These are phyloP conservation scores for Penicillium sp. DNA, from an alignment of 2,329 filamentous ascomycete genomes.

Conservation along the genomic window DNA sequence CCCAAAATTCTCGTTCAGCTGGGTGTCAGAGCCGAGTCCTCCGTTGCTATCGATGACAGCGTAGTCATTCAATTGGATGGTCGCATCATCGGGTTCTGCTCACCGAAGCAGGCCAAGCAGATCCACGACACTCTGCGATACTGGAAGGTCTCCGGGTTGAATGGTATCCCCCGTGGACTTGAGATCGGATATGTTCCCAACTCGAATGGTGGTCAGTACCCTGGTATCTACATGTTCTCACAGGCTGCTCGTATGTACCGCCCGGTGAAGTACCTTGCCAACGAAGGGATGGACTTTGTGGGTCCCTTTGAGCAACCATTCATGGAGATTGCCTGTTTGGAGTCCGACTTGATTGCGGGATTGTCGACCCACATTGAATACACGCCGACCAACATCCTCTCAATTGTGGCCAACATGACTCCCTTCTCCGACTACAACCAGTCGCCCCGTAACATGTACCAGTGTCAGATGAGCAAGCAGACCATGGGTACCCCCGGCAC, in stretches of 20 bases:
- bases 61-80: conserved; percentile 89
- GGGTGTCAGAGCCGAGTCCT: conserved; percentile 69
- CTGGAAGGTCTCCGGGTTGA: conserved; percentile 88
- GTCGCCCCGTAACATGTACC: conserved; percentile 98
- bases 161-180: conserved; percentile 72
- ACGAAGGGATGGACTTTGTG: conserved; percentile 80
- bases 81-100: conserved; percentile 81
- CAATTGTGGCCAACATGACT: conserved; percentile 96
- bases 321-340: conserved; percentile 94
- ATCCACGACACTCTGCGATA: conserved; percentile 83
- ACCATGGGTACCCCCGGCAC: conserved; percentile 96
- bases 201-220: conserved; percentile 88
- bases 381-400: conserved; percentile 92
- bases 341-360: conserved; percentile 78
- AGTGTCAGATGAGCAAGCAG: conserved; percentile 99
- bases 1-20: conserved; percentile 70
- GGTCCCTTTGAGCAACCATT: conserved; percentile 95
- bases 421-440: conserved; percentile 99
- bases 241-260: conserved; percentile 79
- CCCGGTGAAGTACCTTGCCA: conserved; percentile 83
- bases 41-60: conserved; percentile 73
- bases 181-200: conserved; percentile 89
- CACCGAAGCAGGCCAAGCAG: conserved; percentile 70
- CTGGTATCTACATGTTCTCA: conserved; percentile 89
- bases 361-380: conserved; percentile 91